A percentile compares a stretch with the other conserved stretches of the same genome.
Evolutionary conservation across 148 eudicot genomes (phyloP).

Genomic region (Mesembryanthemum crystallinum): DNA sequence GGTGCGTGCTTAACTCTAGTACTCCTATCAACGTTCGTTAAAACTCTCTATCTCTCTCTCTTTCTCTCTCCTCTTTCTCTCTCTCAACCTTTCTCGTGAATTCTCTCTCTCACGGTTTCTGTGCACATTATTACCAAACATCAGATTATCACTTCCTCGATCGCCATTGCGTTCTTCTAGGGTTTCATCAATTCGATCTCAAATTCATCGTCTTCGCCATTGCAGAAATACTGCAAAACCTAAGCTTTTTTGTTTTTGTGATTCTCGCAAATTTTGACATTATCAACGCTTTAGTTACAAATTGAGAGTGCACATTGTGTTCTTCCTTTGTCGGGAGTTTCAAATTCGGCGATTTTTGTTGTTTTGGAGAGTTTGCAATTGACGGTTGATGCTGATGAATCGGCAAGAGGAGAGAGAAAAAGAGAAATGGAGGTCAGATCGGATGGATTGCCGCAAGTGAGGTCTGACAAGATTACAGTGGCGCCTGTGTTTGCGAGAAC

Average conservation of each 20-base stretch:
- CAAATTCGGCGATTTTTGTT: not conserved
- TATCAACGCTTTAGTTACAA: not conserved
- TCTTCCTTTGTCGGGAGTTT: not conserved
- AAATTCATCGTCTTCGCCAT: not conserved
- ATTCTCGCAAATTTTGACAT: too few relatives aligned
- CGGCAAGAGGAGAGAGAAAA: conserved; percentile 50
- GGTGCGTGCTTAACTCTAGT: too few relatives aligned
- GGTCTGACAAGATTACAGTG: conserved; percentile 51
- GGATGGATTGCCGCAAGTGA: conserved; percentile 44
- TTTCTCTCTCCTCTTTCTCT: conserved; percentile 9
- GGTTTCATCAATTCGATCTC: conserved; percentile 20
- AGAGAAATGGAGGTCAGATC: conserved; percentile 82
- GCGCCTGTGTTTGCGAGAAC: conserved; percentile 50
- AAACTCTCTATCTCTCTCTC: conserved; percentile 2
- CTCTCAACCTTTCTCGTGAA: not conserved
- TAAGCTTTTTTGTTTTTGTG: too few relatives aligned
- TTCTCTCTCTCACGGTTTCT: conserved; percentile 19
- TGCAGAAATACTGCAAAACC: too few relatives aligned
- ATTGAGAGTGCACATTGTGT: not conserved
- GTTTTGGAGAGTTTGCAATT: not conserved
- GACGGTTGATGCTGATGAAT: conserved; percentile 24
- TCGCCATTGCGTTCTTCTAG: conserved; percentile 21
- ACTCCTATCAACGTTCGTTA: not conserved
- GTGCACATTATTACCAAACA: conserved; percentile 18
- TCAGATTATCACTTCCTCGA: conserved; percentile 15